Base-by-base conservation (phyloP, 108 stramenopile species). In the Bacterosira constricta region DNA sequence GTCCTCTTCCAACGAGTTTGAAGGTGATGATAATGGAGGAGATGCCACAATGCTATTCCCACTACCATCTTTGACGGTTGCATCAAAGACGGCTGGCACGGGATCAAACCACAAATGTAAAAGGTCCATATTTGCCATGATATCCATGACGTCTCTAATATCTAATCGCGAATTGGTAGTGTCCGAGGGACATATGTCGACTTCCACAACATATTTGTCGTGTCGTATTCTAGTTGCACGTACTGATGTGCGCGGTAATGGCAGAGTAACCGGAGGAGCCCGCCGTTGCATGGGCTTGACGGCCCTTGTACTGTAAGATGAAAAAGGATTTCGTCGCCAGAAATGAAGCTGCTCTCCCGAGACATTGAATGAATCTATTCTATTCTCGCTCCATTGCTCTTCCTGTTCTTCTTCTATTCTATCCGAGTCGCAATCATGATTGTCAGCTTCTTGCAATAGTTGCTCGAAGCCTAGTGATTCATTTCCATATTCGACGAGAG, bases 51-150 rank as follows among this genome's bases (percentile, higher is more conserved):
- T 36, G 17, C 36, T 36, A 20, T 47, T 42, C 20, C 63, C 73
- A 34, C 81, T 61, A 36, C 82, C 74, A 63, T 81, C 86, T 58
- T 79, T 83, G 49, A 76, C 61, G 9, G 60, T 61, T n/a, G 87
- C 83, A 37, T 87, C 84, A 39, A 90, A 75, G 18, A 90, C 55
- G 17, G 78, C 63, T 29, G 73, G 82, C 20, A 91, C 69, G 10
- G 90, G 79, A 67, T 89, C 88, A 55, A 85, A 91, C 90, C 90
- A 91, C 23, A 87, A 42, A 52, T 69, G 78, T 49, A 91, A 66
- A 27, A 84, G 35, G 5, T 87, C 77, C 4, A 86, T 65, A 68
- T 91, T 87, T 32, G 80, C 80, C 31, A 91, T 34, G 21, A 91
- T 59, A 26, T 86, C 86, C 42, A 88, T 84, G 6, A 83, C 83